A percentile compares a stretch with the other conserved stretches of the same genome.
phyloP scores from a whole-genome alignment of 192 early-diverging fungal species.

The Spinellus fusiger region DNA sequence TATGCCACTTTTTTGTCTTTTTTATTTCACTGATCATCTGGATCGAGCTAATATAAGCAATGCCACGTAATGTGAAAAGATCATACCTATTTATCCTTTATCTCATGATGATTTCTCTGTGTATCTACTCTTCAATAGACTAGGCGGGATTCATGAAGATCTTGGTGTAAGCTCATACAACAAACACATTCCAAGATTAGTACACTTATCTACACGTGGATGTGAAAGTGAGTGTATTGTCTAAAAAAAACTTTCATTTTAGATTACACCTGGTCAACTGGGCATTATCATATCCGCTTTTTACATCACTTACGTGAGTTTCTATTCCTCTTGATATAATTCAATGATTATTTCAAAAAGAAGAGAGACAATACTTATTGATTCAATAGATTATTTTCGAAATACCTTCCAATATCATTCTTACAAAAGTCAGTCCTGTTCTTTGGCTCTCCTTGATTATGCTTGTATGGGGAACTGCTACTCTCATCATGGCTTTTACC shows the following conservation, averaged over 20 bases:
- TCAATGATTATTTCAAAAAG: constrained; percentile 24
- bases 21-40: constrained; percentile 57
- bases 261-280: constrained; percentile 12
- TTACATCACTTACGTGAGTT: constrained; percentile 10
- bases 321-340: neutral
- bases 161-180: constrained; percentile 37
- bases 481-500: constrained; percentile 56
- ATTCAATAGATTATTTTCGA: constrained; percentile 67
- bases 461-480: constrained; percentile 66
- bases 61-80: constrained; percentile 37
- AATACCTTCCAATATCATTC: constrained; percentile 70
- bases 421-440: constrained; percentile 56
- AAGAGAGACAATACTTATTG: constrained; percentile 25
- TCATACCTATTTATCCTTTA: neutral
- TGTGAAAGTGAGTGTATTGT: neutral
- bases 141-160: constrained; percentile 30
- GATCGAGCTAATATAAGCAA: constrained; percentile 72
- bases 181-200: constrained; percentile 4
- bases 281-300: constrained; percentile 10
- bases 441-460: constrained; percentile 58
- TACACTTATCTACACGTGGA: neutral
- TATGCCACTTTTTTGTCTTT: constrained; percentile 52
- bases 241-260: constrained; percentile 2
- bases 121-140: constrained; percentile 1
- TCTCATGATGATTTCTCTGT: neutral